Base-by-base conservation (phyloP, 768 basidiomycete genomes). In the Daedalea quercina region DNA sequence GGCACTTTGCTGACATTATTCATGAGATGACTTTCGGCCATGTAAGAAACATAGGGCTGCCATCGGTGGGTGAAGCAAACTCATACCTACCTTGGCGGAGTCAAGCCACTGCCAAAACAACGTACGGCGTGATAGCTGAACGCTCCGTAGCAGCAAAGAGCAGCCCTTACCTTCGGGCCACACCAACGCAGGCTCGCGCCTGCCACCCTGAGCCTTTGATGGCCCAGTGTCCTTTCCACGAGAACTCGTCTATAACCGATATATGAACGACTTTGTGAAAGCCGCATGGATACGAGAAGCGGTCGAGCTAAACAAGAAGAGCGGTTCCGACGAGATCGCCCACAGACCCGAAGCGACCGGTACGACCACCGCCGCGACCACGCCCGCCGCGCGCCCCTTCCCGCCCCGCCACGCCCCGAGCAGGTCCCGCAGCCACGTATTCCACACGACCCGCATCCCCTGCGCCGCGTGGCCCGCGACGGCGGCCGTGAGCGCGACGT, bases 381-480 rank as follows among this genome's bases (percentile, higher is more conserved):
- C 58, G 0, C 71, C 60, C 13, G 73, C 51, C 9, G 61, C 65
- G 6, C 63, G 54, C 45, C 65, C 67, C 34, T 60, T 63, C 43
- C 55, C 65, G 26, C 61, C 51, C 47, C 51, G 63, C 50, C 66
- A 47, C 46, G 61, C 57, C 25, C 63, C 67, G 22, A 65, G 53
- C 42, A 35, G 28, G 6, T 57, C 62, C 28, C 67, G 67, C n/a
- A 74, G 50, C 69, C 78, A 81, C 1, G 71, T 76, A 20, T 75
- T 75, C 69, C 75, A 76, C 13, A 89, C 64, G 17, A 86, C 56
- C 4, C 70, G 68, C 43, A 70, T 58, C 0, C 90, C 91, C 54
- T 89, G 84, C 2, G 74, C 73, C 2, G 77, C 71, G 63, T 94
- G 92, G 45, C 84, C 60, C 0, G 75, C 70, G 0, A 79, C 77